Percentiles rank a stretch among this genome's conserved stretches.
These are phyloP conservation scores for Eucalyptus albens DNA, from an alignment of 345 rosid genomes.

Conservation along the genomic window DNA sequence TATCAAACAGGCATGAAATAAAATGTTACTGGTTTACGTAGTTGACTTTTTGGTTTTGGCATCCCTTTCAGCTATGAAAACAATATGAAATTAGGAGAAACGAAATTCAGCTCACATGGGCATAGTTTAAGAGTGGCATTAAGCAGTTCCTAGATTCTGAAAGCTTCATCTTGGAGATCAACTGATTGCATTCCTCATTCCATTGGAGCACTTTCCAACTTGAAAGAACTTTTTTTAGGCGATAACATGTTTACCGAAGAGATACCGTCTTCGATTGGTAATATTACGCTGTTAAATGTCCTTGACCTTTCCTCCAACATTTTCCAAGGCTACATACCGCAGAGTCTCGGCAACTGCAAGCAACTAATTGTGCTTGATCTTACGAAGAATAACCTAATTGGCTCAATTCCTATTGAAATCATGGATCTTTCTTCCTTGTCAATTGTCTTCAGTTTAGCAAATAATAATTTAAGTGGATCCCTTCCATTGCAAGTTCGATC, in stretches of 20 bases:
- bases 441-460: rapidly evolving
- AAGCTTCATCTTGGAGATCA: too few species aligned
- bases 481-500: neutral
- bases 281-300: rapidly evolving
- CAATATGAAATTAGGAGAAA: too few species aligned
- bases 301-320: neutral
- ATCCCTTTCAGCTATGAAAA: too few species aligned
- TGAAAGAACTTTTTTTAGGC: too few species aligned
- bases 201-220: too few species aligned
- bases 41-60: too few species aligned
- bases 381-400: neutral
- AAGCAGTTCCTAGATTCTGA: too few species aligned
- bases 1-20: too few species aligned
- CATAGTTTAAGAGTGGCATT: too few species aligned
- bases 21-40: too few species aligned
- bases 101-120: too few species aligned
- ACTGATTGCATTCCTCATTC: too few species aligned
- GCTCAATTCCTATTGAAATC: neutral
- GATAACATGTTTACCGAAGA: rapidly evolving
- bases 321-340: neutral
- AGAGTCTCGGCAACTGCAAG: rapidly evolving
- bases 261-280: neutral
- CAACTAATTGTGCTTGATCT: rapidly evolving
- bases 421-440: neutral
- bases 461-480: neutral